A percentile compares a stretch with the other conserved stretches of the same genome.
phyloP scores from a whole-genome alignment of 208 protist genomes.

The Leishmania arabica region DNA sequence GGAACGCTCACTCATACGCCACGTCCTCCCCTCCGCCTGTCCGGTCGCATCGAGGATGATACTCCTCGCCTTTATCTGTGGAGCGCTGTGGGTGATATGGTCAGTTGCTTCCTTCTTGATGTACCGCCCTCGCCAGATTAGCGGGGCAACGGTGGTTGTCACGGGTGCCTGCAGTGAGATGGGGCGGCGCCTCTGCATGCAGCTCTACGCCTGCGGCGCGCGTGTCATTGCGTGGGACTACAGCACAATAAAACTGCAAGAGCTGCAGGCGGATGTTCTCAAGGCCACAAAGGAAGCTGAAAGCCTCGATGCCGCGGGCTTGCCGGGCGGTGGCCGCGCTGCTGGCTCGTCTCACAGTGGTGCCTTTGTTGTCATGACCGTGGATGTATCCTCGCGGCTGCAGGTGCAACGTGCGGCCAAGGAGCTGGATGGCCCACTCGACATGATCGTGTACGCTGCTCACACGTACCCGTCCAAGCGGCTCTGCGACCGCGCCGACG shows the following conservation, averaged over 20 bases:
- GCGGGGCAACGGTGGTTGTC: constrained; percentile 61
- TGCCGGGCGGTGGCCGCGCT: background rate
- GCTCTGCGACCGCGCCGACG: constrained; percentile 49
- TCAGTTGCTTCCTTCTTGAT: constrained; percentile 39
- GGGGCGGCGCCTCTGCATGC: constrained; percentile 46
- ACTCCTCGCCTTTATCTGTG: constrained; percentile 53
- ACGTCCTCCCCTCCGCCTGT: background rate
- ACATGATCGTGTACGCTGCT: constrained; percentile 57
- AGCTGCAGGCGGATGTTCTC: constrained; percentile 43
- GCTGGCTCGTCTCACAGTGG: background rate
- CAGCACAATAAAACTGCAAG: constrained; percentile 47
- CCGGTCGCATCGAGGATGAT: constrained; percentile 41
- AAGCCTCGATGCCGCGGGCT: background rate
- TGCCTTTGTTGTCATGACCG: constrained; percentile 13
- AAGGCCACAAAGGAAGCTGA: background rate
- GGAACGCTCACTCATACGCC: constrained; percentile 1
- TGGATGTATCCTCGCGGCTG: constrained; percentile 51
- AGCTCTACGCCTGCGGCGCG: constrained; percentile 44
- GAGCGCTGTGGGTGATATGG: constrained; percentile 58
- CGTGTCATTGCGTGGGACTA: constrained; percentile 68
- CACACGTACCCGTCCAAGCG: constrained; percentile 25
- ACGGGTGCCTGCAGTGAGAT: constrained; percentile 57
- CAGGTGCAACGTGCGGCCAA: constrained; percentile 50
- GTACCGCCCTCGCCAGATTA: constrained; percentile 37
- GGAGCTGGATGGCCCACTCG: constrained; percentile 35